Evolutionary conservation across 192 early-diverging fungal species (phyloP).

Genomic region (Coemansia erecta): DNA sequence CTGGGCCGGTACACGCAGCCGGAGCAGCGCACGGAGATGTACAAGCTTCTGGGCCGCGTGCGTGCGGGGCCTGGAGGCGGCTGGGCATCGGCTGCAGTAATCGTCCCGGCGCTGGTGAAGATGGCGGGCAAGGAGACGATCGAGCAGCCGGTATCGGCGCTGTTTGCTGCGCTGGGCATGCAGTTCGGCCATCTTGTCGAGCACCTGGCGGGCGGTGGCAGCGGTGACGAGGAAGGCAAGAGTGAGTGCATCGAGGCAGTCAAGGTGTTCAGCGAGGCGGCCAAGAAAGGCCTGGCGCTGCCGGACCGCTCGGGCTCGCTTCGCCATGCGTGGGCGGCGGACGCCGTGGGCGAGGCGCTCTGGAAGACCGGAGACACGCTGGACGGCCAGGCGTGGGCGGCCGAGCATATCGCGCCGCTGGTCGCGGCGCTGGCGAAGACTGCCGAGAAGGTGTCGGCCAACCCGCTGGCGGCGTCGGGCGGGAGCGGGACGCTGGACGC

Average conservation of each 20-base stretch:
- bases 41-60: slow-evolving; percentile 54
- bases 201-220: slow-evolving; percentile 5
- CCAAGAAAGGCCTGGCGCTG: slow-evolving; percentile 56
- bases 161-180: slow-evolving; percentile 59
- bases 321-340: slow-evolving; percentile 65
- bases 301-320: slow-evolving; percentile 59
- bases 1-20: slow-evolving; percentile 58
- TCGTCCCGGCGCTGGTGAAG: slow-evolving; percentile 63
- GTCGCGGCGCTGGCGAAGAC: slow-evolving; percentile 52
- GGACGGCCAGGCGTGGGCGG: slow-evolving; percentile 10
- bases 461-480: slow-evolving; percentile 56
- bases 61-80: slow-evolving; percentile 26
- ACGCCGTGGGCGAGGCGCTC: slow-evolving; percentile 57
- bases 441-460: slow-evolving; percentile 59
- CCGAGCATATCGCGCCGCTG: slow-evolving; percentile 35
- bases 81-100: slow-evolving; percentile 40
- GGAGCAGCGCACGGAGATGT: slow-evolving; percentile 69
- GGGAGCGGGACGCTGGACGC: slow-evolving; percentile 59
- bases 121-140: slow-evolving; percentile 77
- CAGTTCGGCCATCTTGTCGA: slow-evolving; percentile 57
- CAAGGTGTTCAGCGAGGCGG: slow-evolving; percentile 10
- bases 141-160: slow-evolving; percentile 61
- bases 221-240: slow-evolving; percentile 6
- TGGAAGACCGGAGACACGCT: slow-evolving; percentile 24
- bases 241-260: neutral